Evolutionary conservation across 768 basidiomycete genomes (phyloP), one percentile per base, ranked within the genome.

Genomic region (Galerina sulciceps): DNA sequence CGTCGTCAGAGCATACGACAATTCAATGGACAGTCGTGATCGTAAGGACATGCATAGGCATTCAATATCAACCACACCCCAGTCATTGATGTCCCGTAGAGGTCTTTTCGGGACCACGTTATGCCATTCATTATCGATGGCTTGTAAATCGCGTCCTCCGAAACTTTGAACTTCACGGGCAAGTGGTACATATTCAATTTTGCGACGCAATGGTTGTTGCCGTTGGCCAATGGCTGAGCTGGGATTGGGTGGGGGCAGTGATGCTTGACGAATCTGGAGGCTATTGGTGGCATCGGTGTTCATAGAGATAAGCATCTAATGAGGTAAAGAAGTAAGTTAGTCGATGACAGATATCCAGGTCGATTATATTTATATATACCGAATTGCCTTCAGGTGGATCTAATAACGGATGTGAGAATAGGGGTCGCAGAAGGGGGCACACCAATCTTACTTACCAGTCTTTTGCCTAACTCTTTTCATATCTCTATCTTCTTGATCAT

Each of bases 1-100:
- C 4, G 93, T 92, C 18, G 94, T 94, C 64, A 99, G 76, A 4
- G 91, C 93, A 70, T 95, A 99, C 3, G 94, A 89, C 53, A 96
- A 76, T 72, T 99, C 96, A 45, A 85, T 81, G 9, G 88, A 82
- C 41, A 98, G 75, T 36, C 96, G 82, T 36, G 92, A 96, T 34
- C 95, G 90, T 40, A 99, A 76, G 31, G 92, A 91, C 89, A 99
- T 88, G n/a, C 88, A 88, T 49, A 99, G 80, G n/a, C 87, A 87
- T 68, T 97, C 95, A 57, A 98, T 87, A 66, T 99, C 96, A 49
- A 96, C 85, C 8, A 80, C 81, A 18, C 93, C 94, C 87, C 95
- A 93, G 53, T 96, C 93, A 68, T 88, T 87, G 61, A 93, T 82
- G 50, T 89, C 85, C 57, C 90, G 82, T 66, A 90, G 71, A 6